Evolutionary conservation across 2,329 filamentous ascomycete species (phyloP).

Genomic region (Claviceps capensis): DNA sequence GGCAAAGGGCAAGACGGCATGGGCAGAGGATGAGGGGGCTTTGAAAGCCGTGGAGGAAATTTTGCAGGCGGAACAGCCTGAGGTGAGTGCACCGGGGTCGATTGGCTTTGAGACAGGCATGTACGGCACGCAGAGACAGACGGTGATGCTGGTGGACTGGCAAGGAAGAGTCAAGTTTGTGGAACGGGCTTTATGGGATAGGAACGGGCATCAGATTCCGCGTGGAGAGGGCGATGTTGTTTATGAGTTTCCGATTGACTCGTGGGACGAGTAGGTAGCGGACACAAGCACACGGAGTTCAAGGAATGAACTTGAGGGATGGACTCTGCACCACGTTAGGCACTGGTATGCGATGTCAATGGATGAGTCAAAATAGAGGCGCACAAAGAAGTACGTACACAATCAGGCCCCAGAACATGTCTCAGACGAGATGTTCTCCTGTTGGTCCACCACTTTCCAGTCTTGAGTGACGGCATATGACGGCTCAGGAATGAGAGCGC

Average conservation of each 20-base stretch:
- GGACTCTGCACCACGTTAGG: too few relatives aligned
- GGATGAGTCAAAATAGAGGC: too few relatives aligned
- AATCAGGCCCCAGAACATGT: too few relatives aligned
- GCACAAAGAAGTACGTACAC: too few relatives aligned
- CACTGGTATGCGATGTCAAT: too few relatives aligned
- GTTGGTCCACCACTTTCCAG: too few relatives aligned
- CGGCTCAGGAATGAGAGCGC: not conserved
- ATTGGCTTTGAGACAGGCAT: conserved; percentile 41
- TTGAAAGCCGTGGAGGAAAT: conserved; percentile 22
- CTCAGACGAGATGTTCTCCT: not conserved
- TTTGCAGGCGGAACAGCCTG: conserved; percentile 24
- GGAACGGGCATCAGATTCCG: conserved; percentile 38
- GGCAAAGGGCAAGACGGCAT: conserved; percentile 23
- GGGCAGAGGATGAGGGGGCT: conserved; percentile 22
- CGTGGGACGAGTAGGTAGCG: conserved; percentile 25
- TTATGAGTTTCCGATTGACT: conserved; percentile 43
- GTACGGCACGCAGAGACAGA: conserved; percentile 54
- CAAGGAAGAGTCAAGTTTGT: conserved; percentile 45
- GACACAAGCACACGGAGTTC: too few relatives aligned
- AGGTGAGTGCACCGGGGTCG: conserved; percentile 14
- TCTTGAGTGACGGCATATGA: too few relatives aligned
- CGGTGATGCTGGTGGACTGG: conserved; percentile 47
- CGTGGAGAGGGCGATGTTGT: conserved; percentile 41
- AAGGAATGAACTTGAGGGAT: too few relatives aligned
- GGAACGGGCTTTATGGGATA: conserved; percentile 47